Base-by-base conservation (phyloP, 106 monocot species). In the Dendrobium officinale region DNA sequence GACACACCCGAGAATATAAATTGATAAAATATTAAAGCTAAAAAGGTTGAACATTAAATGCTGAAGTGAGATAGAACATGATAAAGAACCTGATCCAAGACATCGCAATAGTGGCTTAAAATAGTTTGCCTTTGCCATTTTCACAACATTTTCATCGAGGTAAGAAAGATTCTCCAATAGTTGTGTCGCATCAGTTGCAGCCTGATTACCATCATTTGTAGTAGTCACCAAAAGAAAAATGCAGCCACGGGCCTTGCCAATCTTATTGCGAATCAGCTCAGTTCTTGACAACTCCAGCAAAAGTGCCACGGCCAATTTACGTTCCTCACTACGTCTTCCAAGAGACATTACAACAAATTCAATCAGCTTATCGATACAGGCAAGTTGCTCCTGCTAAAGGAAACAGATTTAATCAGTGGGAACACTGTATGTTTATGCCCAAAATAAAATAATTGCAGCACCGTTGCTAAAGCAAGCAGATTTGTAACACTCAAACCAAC, bases 141-240 rank as follows among this genome's bases (percentile, higher is more conserved):
- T 78, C 20, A 81, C 81, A 43, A 85, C 64, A 54, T 85, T 85
- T 24, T 85, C 81, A 85, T 85, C 78, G 33, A 78, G 74, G 78
- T 78, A 85, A 13, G 85, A 85, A 66, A 85, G 81, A 26, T 41
- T 73, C 55, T 78, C 85, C 78, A 85, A 64, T 16, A 85, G 85
- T 29, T 85, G 73, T 40, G 17, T 81, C 74, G 85, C 85, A 81
- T 85, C 81, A 78, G 40, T 78, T 31, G 85, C 68, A 55, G 81
- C 78, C 78, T 85, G 81, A 24, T 72, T 61, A 51, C 70, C 81
- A 78, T 85, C 85, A 81, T 81, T 85, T 78, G 78, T 73, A 44
- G 73, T 85, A 16, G 85, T 81, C 47, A 85, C 85, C 41, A 85
- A 42, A 16, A 85, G 85, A 78, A 85, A 81, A 81, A 85, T 81